Base-by-base conservation (phyloP, 2,329 filamentous ascomycete species). In the Fusarium sterilihyphosum region DNA sequence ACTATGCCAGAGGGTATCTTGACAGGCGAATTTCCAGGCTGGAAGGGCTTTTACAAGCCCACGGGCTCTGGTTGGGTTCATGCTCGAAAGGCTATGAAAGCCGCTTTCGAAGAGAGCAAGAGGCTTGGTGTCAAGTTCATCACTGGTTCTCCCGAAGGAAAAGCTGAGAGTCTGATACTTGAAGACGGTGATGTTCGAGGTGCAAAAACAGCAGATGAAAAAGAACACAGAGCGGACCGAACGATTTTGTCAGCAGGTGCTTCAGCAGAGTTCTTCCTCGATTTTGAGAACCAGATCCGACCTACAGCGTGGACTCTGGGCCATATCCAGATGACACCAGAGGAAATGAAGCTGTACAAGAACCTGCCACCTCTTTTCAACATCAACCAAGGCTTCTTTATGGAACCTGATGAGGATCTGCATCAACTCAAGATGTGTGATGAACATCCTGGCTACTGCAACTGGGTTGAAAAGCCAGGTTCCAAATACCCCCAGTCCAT, bases 271-370 rank as follows among this genome's bases (percentile, higher is more conserved):
- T 37, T 57, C 16, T 65, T 75, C 26, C 61, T 75, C 3, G 69
- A 75, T 11, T 74, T 75, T 41, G 73, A 74, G n/a, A 75, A 75
- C 20, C 72, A 75, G 31, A 63, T 75, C 18, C 69, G 73, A 0
- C 72, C 73, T 37, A 74, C 73, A 0, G 72, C 72, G 0, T 75
- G 72, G 73, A 74, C 72, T 0, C 26, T 75, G 0, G 73, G 73
- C 2, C 73, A 75, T 46, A 73, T 75, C 1, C 68, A 75, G 22
- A 73, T 75, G 69, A 73, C 72, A 1, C 46, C 56, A 1, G 56
- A 73, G 20, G 73, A 74, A 44, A 16, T 17, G 2, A 60, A 65
- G 2, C 41, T 73, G 1, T 75, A 70, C 38, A 70, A 61, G 22
- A 52, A 70, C 6, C 65, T 75, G 0, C 72, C 69, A 1, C 68